Conservation (phyloP, 1,139 yeast species). For the Debaryomycetaceae sp. region DNA sequence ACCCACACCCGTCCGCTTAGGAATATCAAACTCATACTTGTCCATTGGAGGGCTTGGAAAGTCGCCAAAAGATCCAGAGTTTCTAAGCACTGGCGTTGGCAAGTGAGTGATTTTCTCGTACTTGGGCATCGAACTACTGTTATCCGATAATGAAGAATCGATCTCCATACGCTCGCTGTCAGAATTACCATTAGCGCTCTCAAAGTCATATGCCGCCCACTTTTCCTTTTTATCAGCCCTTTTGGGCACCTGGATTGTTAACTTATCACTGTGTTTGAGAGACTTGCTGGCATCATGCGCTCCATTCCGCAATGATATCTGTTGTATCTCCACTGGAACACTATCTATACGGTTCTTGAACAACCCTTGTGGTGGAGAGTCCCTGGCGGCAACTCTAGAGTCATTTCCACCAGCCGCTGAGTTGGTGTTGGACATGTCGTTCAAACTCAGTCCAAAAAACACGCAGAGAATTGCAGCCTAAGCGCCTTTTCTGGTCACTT, state of each 20-base stretch:
- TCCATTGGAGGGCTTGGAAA: constrained; percentile 7
- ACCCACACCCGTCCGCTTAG: constrained; percentile 3
- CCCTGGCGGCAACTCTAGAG: background rate
- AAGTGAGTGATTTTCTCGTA: constrained; percentile 55
- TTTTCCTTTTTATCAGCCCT: background rate
- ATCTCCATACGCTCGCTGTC: background rate
- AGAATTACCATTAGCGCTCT: background rate
- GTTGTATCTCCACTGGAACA: background rate
- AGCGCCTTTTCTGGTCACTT: too few species aligned
- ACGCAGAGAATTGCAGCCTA: too few species aligned
- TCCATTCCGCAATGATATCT: background rate
- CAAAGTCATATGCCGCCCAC: background rate
- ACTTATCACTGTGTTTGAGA: background rate
- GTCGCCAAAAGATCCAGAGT: constrained; percentile 25
- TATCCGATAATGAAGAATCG: background rate
- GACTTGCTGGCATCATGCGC: background rate
- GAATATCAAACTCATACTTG: background rate
- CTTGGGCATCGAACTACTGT: constrained; percentile 29
- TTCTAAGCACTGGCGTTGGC: constrained; percentile 54
- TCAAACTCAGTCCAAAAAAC: too few species aligned
- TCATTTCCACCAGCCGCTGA: background rate
- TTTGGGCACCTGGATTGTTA: background rate
- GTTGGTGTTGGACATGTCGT: too few species aligned
- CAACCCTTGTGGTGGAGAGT: background rate
- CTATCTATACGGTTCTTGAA: background rate